These are phyloP conservation scores for Candida oleophila DNA, from an alignment of 805 yeast species.

Conservation along the genomic window DNA sequence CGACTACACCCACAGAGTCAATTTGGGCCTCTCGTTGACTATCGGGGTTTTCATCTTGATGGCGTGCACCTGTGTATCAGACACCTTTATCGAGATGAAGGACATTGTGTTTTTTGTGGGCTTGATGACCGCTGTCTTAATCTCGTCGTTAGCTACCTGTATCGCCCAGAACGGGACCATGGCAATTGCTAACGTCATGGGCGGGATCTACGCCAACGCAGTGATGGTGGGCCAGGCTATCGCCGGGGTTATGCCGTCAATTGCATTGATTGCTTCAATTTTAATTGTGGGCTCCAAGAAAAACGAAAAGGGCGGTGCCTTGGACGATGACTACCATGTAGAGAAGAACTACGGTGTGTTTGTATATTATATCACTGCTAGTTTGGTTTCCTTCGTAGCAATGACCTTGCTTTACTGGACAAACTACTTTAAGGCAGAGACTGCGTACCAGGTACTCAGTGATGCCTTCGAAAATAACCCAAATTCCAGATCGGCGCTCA, in stretches of 20 bases:
- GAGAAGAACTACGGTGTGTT: constrained; percentile 41
- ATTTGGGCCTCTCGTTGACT: constrained; percentile 59
- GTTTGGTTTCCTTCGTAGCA: constrained; percentile 44
- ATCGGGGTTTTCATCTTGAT: constrained; percentile 55
- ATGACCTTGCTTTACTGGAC: constrained; percentile 38
- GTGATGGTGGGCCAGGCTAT: constrained; percentile 94
- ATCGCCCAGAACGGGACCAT: constrained; percentile 86
- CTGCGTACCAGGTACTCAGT: constrained; percentile 18
- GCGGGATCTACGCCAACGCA: constrained; percentile 79
- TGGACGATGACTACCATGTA: constrained; percentile 15
- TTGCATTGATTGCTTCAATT: constrained; percentile 60
- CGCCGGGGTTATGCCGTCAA: constrained; percentile 89
- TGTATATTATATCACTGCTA: constrained; percentile 51
- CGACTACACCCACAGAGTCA: constrained; percentile 56
- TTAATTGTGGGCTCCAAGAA: constrained; percentile 30
- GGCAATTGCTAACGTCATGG: constrained; percentile 79
- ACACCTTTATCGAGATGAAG: constrained; percentile 32
- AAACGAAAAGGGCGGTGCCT: constrained; percentile 10
- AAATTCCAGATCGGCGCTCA: background rate
- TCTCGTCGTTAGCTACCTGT: constrained; percentile 75
- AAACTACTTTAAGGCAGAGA: constrained; percentile 24
- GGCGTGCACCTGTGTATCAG: constrained; percentile 49
- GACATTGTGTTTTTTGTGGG: constrained; percentile 46
- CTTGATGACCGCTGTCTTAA: constrained; percentile 60
- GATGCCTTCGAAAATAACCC: constrained; percentile 1